These are phyloP conservation scores for Zostera marina DNA, from an alignment of 116 monocot species.

Conservation along the genomic window DNA sequence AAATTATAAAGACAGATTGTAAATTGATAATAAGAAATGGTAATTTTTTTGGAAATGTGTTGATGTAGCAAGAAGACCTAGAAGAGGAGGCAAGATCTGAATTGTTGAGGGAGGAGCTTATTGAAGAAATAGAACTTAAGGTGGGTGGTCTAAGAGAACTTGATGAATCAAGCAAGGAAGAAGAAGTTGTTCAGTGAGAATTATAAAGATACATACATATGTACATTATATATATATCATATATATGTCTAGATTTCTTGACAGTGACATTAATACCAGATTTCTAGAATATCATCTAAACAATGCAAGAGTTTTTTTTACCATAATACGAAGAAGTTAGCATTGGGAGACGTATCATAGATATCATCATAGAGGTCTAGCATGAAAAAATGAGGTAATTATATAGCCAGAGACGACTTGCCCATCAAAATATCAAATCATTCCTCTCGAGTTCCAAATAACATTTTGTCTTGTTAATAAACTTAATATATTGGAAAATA, in stretches of 20 bases:
- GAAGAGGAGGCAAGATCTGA: conserved; percentile 62
- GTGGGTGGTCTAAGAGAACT: conserved; percentile 77
- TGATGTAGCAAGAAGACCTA: conserved; percentile 76
- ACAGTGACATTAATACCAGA: not conserved
- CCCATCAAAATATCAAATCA: conserved; percentile 13
- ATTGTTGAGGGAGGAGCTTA: conserved; percentile 72
- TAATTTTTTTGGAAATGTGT: not conserved
- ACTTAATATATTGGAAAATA: not conserved
- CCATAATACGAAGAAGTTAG: not conserved
- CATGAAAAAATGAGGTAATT: conserved; percentile 30
- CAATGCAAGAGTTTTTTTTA: not conserved
- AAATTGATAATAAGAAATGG: not conserved
- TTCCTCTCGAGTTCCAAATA: not conserved
- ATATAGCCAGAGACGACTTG: conserved; percentile 29
- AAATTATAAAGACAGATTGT: not conserved
- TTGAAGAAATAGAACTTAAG: conserved; percentile 86
- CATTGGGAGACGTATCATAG: not conserved
- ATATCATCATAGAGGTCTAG: conserved; percentile 22
- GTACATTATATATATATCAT: not conserved
- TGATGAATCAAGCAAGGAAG: conserved; percentile 57
- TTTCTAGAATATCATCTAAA: not conserved
- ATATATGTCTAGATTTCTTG: not conserved
- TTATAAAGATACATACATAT: not conserved
- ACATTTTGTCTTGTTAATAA: not conserved
- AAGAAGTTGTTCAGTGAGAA: conserved; percentile 55